Evolutionary conservation across 345 rosid species (phyloP), one percentile per base, ranked within the genome.

Genomic region (Carallia brachiata): DNA sequence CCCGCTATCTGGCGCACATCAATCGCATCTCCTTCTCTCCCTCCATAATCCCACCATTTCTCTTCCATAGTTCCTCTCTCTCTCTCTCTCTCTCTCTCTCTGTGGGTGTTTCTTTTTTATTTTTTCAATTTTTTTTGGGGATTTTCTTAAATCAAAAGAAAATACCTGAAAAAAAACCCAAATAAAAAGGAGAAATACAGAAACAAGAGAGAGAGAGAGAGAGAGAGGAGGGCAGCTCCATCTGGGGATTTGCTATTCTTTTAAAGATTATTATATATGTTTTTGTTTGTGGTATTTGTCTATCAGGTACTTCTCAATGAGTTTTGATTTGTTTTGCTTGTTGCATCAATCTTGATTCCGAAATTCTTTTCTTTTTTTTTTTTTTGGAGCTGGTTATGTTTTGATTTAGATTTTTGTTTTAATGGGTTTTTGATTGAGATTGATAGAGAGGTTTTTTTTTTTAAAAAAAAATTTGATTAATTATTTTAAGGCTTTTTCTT

Each of bases 1-100:
- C 68, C 31, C 74, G 66, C 84, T 81, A 80, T 87, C 87, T 84
- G 95, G 90, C 88, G 68, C 31, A 69, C 81, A 71, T 75, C 82
- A 82, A 81, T 84, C 78, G 90, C 89, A 80, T 84, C 89, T 64
- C 63, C 66, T 52, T 65, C 55, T 69, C 56, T 63, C 64, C 57
- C 37, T 40, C 66, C 36, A 31, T 63, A 56, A 53, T 50, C 54
- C 15, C 40, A 68, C 48, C 61, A 23, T 23, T 27, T 68, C 32
- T 23, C 58, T 31, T 54, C 57, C n/a, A 39, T 52, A 23, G 48
- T 64, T n/a, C 32, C 1, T 63, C 70, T 68, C 2, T 34, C 8
- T 36, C 60, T 2, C 60, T 2, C 8, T n/a, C 36, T 1, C 15
- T 59, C 63, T 12, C 40, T 58, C 9, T 37, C 34, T 64, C 6